These are phyloP conservation scores for Verticillium longisporum DNA, from an alignment of 2,329 filamentous ascomycete species.

Conservation along the genomic window DNA sequence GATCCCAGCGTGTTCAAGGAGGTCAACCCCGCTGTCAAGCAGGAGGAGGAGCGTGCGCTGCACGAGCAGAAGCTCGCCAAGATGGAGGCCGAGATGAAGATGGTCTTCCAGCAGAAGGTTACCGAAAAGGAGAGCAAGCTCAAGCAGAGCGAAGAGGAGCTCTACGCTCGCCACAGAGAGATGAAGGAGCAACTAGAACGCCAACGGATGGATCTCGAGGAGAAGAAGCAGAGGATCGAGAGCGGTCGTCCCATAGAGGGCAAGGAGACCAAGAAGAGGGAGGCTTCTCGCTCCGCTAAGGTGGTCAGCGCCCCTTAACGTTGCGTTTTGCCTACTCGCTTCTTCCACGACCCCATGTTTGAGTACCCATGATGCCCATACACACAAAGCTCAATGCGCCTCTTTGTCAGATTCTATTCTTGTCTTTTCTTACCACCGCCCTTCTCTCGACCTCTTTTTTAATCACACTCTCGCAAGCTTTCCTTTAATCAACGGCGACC, in stretches of 20 bases:
- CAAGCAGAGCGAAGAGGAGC: conserved; percentile 98
- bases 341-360: conserved; percentile 44
- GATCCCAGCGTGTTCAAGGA: conserved; percentile 99
- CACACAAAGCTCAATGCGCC: conserved; percentile 51
- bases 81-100: conserved; percentile 99
- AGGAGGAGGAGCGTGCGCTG: conserved; percentile 95
- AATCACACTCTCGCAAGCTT: conserved; percentile 5
- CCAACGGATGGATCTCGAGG: conserved; percentile 89
- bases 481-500: conserved; percentile 12
- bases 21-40: conserved; percentile 99
- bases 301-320: conserved; percentile 13
- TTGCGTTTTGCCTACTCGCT: conserved; percentile 5
- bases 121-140: conserved; percentile 99
- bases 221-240: conserved; percentile 96
- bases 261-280: conserved; percentile 93
- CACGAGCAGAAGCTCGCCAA: conserved; percentile 99
- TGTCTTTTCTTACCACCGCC: conserved; percentile 17
- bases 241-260: conserved; percentile 84
- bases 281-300: conserved; percentile 94
- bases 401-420: conserved; percentile 37
- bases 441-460: conserved; percentile 11
- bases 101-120: conserved; percentile 99
- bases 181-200: conserved; percentile 99
- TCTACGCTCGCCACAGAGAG: conserved; percentile 95
- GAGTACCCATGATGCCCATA: conserved; percentile 51